A percentile compares a stretch with the other conserved stretches of the same genome.
Conservation (phyloP, 2,329 filamentous ascomycete species). For the Malbranchea zuffiana region DNA sequence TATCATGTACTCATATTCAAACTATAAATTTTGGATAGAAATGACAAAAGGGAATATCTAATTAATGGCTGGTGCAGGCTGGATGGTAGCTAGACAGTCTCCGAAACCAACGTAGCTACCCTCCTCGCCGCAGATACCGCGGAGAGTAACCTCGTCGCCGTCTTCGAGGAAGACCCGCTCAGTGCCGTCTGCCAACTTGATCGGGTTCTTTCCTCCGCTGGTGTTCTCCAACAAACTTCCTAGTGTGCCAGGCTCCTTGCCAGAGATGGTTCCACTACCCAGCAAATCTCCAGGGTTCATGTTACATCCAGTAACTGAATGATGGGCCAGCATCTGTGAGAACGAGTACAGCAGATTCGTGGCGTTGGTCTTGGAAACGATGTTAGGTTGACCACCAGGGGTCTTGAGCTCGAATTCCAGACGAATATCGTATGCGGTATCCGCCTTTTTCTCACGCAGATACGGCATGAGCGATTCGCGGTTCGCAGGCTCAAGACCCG, state of each 20-base stretch:
- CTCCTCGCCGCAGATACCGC: slow-evolving; percentile 55
- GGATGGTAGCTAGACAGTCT: slow-evolving; percentile 29
- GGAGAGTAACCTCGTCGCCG: slow-evolving; percentile 58
- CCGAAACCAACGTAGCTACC: slow-evolving; percentile 66
- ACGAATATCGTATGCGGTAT: slow-evolving; percentile 57
- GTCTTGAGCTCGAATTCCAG: slow-evolving; percentile 50
- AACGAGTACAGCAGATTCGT: slow-evolving; percentile 70
- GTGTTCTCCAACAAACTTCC: slow-evolving; percentile 65
- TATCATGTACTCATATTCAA: too few species aligned
- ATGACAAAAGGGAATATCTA: background rate
- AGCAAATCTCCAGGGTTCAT: slow-evolving; percentile 64
- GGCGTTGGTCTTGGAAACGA: slow-evolving; percentile 50
- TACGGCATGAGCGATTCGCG: slow-evolving; percentile 49
- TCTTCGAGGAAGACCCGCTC: slow-evolving; percentile 63
- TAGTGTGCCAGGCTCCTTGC: slow-evolving; percentile 45
- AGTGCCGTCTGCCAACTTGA: slow-evolving; percentile 53
- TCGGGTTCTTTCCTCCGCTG: slow-evolving; percentile 53
- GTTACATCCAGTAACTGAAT: slow-evolving; percentile 64
- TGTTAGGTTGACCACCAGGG: slow-evolving; percentile 41
- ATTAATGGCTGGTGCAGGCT: slow-evolving; percentile 12
- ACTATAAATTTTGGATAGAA: too few species aligned
- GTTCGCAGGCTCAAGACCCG: slow-evolving; percentile 43
- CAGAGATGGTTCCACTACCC: slow-evolving; percentile 69
- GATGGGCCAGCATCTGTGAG: slow-evolving; percentile 71
- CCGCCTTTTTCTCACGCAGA: slow-evolving; percentile 49